phyloP scores from a whole-genome alignment of 495 filamentous ascomycete genomes.

The Alectoria sarmentosa region DNA sequence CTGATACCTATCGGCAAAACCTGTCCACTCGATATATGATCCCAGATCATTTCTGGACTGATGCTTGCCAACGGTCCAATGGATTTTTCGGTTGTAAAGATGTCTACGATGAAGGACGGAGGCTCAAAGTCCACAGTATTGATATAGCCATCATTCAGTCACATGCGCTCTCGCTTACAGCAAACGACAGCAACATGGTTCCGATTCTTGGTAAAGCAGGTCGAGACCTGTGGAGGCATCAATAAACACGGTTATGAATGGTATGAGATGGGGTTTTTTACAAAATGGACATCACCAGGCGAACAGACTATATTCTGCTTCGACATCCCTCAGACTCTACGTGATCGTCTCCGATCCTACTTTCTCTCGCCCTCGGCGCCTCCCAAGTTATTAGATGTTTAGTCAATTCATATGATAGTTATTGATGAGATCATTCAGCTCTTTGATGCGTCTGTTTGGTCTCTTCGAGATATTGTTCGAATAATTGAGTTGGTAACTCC shows the following conservation, averaged over 20 bases:
- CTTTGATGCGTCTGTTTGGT: constrained; percentile 32
- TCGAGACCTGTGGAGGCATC: constrained; percentile 11
- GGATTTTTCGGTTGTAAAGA: constrained; percentile 18
- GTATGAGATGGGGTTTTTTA: constrained; percentile 23
- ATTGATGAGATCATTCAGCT: constrained; percentile 26
- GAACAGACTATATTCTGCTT: constrained; percentile 31
- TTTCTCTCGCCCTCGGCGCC: constrained; percentile 10
- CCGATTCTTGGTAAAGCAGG: constrained; percentile 31
- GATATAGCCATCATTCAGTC: constrained; percentile 8
- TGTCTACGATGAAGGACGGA: constrained; percentile 9
- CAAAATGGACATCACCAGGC: constrained; percentile 16
- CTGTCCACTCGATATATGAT: constrained; percentile 10
- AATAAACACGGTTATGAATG: constrained; percentile 18
- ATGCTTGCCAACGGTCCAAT: constrained; percentile 16
- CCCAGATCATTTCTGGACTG: constrained; percentile 11
- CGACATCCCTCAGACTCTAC: constrained; percentile 23
- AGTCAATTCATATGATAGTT: constrained; percentile 27
- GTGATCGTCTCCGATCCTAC: neutral
- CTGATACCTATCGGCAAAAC: constrained; percentile 11
- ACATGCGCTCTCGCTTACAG: constrained; percentile 6
- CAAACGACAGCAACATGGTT: constrained; percentile 31
- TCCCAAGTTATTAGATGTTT: constrained; percentile 11
- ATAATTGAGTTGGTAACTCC: constrained; percentile 23
- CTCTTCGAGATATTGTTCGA: constrained; percentile 31
- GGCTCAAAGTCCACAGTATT: constrained; percentile 14